Evolutionary conservation across 352 stramenopile species (phyloP).

Genomic region (Pythium rhizo-oryzae): DNA sequence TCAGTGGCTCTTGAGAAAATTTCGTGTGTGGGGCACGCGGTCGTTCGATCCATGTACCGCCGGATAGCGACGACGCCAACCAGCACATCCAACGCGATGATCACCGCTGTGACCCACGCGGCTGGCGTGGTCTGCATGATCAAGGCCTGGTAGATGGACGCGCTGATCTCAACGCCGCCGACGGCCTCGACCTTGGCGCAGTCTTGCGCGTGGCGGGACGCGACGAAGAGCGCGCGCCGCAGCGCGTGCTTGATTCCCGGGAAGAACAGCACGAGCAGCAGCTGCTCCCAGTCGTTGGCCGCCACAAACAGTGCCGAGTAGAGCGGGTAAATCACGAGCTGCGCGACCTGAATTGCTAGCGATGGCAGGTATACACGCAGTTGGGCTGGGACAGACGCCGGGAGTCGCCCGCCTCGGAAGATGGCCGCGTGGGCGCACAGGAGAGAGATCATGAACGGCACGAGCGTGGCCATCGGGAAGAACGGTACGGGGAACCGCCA

Average conservation of each 20-base stretch:
- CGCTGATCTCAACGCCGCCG: slow-evolving; percentile 15
- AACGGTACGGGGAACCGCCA: slow-evolving; percentile 28
- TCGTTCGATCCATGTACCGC: not conserved
- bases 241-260: slow-evolving; percentile 14
- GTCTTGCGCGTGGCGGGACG: not conserved
- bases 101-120: not conserved
- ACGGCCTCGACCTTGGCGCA: not conserved
- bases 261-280: slow-evolving; percentile 15
- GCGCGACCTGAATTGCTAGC: slow-evolving; percentile 13
- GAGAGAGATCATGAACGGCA: slow-evolving; percentile 11
- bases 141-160: slow-evolving; percentile 22
- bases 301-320: slow-evolving; percentile 15
- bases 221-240: not conserved
- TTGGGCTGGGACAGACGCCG: not conserved
- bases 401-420: not conserved
- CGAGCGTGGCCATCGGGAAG: not conserved
- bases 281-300: not conserved
- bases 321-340: slow-evolving; percentile 22
- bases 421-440: slow-evolving; percentile 11
- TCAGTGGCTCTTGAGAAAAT: not conserved
- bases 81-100: slow-evolving; percentile 16
- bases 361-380: slow-evolving; percentile 17
- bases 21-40: not conserved
- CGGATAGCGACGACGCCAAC: not conserved
- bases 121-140: slow-evolving; percentile 13